Conservation (phyloP, 2,329 filamentous ascomycete species). For the Herpotrichia juniperi region DNA sequence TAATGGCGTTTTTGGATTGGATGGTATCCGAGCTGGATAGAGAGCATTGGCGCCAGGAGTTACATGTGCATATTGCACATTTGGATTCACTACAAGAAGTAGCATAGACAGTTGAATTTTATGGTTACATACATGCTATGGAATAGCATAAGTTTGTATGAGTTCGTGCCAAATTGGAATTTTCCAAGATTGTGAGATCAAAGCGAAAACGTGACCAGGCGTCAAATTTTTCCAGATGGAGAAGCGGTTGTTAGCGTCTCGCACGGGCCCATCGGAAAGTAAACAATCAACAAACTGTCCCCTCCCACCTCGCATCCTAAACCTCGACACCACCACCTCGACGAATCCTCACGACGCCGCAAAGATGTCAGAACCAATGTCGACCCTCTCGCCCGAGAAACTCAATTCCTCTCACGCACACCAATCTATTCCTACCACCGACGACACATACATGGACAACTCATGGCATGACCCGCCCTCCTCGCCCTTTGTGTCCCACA, state of each 20-base stretch:
- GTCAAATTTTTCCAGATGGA: neutral
- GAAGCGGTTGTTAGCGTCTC: neutral
- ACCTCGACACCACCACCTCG: neutral
- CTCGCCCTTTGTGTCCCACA: constrained; percentile 56
- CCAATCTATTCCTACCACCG: constrained; percentile 24
- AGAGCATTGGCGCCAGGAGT: neutral
- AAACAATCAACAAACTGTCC: too few relatives aligned
- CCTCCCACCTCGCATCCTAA: neutral
- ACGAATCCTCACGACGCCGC: neutral
- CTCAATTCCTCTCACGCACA: constrained; percentile 26
- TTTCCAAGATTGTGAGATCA: too few relatives aligned
- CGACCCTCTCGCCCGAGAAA: constrained; percentile 35
- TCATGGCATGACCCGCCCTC: constrained; percentile 51
- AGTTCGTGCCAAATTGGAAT: too few relatives aligned
- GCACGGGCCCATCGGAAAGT: constrained; percentile 6
- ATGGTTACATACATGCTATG: too few relatives aligned
- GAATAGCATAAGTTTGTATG: too few relatives aligned
- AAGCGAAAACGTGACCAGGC: neutral
- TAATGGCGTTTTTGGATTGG: neutral
- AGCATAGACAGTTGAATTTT: too few relatives aligned
- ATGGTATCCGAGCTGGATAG: neutral
- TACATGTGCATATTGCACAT: neutral
- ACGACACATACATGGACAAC: constrained; percentile 44
- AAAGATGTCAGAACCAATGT: constrained; percentile 40
- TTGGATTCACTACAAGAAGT: neutral